Percentiles rank a stretch among this genome's conserved stretches.
phyloP scores from a whole-genome alignment of 306 rosid species.

The Styphnolobium japonicum region DNA sequence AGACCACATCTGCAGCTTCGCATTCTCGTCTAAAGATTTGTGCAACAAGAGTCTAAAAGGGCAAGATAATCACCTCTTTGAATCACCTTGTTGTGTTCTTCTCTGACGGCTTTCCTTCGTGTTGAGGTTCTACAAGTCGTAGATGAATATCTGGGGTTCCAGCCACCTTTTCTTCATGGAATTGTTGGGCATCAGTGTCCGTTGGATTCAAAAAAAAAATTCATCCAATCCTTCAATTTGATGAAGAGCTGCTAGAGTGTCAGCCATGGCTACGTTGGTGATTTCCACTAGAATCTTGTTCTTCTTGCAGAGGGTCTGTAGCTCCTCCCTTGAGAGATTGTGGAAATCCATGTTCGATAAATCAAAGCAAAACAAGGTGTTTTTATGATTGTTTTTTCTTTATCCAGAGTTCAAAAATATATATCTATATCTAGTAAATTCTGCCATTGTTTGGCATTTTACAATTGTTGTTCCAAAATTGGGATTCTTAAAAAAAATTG shows the following conservation, averaged over 20 bases:
- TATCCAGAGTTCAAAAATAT: too few relatives aligned
- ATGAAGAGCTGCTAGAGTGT: conserved; percentile 63
- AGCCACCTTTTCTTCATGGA: conserved; percentile 13
- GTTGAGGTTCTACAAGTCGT: conserved; percentile 50
- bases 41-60: too few relatives aligned
- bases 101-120: conserved; percentile 40
- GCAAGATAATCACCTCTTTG: too few relatives aligned
- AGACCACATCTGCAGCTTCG: too few relatives aligned
- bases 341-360: conserved; percentile 61
- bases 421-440: too few relatives aligned
- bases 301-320: conserved; percentile 85
- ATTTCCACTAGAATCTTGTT: conserved; percentile 84
- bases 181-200: conserved; percentile 24
- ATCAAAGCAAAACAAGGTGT: conserved; percentile 55
- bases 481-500: too few relatives aligned
- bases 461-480: too few relatives aligned
- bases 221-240: conserved; percentile 90
- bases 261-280: conserved; percentile 88
- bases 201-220: conserved; percentile 34
- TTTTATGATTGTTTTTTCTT: too few relatives aligned
- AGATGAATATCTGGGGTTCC: conserved; percentile 33
- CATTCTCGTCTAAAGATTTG: too few relatives aligned
- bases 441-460: too few relatives aligned
- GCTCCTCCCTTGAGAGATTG: conserved; percentile 69
- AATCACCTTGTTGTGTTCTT: too few relatives aligned